Evolutionary conservation across 208 protist genomes (phyloP).

Genomic region (Acanthamoeba royreba): DNA sequence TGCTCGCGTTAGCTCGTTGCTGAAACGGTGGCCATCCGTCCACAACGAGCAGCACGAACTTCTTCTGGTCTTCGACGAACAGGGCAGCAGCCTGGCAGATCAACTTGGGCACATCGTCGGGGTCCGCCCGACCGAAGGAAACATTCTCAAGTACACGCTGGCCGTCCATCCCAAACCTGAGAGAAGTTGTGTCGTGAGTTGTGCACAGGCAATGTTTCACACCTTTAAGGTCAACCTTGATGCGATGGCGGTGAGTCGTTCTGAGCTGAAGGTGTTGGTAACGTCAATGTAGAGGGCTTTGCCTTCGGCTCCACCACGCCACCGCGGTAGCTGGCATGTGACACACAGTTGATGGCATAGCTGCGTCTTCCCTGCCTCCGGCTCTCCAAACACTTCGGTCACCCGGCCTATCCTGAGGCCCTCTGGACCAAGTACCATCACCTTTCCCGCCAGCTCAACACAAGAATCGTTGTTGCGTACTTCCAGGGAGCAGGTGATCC

Average conservation of each 20-base stretch:
- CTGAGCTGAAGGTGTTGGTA: constrained; percentile 98
- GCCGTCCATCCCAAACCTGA: constrained; percentile 82
- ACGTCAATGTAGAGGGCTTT: constrained; percentile 99
- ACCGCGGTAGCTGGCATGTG: constrained; percentile 94
- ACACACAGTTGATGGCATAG: constrained; percentile 99
- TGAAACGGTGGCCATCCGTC: constrained; percentile 98
- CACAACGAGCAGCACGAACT: constrained; percentile 98
- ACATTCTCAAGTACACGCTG: constrained; percentile 99
- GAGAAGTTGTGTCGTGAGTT: constrained; percentile 71
- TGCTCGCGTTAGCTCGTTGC: constrained; percentile 98
- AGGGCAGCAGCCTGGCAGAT: too few species aligned
- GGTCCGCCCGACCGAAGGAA: constrained; percentile 97
- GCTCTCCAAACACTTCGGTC: constrained; percentile 99
- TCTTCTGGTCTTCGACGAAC: constrained; percentile 99
- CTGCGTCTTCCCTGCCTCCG: constrained; percentile 99
- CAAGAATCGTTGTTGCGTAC: too few species aligned
- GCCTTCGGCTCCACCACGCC: constrained; percentile 94
- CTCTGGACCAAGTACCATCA: too few species aligned
- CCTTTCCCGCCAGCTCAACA: too few species aligned
- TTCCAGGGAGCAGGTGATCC: too few species aligned
- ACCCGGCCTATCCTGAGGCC: constrained; percentile 98
- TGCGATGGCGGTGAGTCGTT: constrained; percentile 84
- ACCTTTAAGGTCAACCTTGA: constrained; percentile 62
- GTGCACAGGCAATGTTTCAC: background rate
- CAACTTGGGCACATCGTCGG: too few species aligned